phyloP scores from a whole-genome alignment of 306 rosid genomes.

The Comarum palustre region DNA sequence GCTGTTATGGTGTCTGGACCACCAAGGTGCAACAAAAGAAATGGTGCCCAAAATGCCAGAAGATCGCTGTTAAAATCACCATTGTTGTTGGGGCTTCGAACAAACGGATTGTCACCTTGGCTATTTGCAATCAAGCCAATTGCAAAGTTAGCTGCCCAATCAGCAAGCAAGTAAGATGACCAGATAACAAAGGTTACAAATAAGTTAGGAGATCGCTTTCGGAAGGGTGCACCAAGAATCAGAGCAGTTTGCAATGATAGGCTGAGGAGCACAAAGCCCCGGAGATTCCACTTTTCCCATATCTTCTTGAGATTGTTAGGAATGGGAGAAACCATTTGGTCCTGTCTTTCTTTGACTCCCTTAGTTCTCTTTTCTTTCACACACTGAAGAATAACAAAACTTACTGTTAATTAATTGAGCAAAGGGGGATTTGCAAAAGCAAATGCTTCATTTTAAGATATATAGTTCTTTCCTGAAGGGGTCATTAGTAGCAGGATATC shows the following conservation, averaged over 20 bases:
- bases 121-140: slow-evolving; percentile 39
- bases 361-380: background rate
- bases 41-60: slow-evolving; percentile 52
- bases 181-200: slow-evolving; percentile 20
- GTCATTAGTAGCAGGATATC: background rate
- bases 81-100: background rate
- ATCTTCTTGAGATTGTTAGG: slow-evolving; percentile 18
- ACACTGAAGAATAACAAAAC: background rate
- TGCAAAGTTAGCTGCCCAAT: slow-evolving; percentile 38
- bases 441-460: background rate
- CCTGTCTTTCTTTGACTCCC: slow-evolving; percentile 3
- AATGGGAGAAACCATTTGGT: slow-evolving; percentile 23
- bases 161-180: slow-evolving; percentile 43
- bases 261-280: slow-evolving; percentile 31
- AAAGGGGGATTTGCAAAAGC: background rate
- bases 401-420: background rate
- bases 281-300: slow-evolving; percentile 47
- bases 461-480: background rate
- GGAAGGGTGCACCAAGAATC: slow-evolving; percentile 30
- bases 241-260: slow-evolving; percentile 30
- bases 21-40: slow-evolving; percentile 48
- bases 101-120: background rate
- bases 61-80: slow-evolving; percentile 5
- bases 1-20: slow-evolving; percentile 61
- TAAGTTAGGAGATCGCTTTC: slow-evolving; percentile 27